A percentile compares a stretch with the other conserved stretches of the same genome.
Conservation (phyloP, 176 grass and related monocot genomes). For the Triticum turgidum region DNA sequence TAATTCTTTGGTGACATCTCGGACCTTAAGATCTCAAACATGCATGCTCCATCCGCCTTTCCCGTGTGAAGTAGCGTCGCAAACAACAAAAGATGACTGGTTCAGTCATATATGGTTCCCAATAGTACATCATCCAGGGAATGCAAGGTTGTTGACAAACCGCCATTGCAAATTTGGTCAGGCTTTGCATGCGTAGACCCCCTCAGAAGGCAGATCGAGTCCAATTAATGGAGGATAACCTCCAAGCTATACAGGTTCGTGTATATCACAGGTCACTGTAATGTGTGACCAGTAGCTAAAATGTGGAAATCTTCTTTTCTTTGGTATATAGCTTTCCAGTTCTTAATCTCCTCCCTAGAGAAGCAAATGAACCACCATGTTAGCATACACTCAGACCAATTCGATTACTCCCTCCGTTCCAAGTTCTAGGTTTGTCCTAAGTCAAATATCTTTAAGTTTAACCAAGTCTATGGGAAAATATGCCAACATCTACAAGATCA, state of each 20-base stretch:
- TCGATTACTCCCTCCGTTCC: neutral
- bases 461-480: too few species aligned
- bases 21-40: neutral
- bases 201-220: neutral
- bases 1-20: too few species aligned
- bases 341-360: conserved; percentile 75
- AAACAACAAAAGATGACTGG: neutral
- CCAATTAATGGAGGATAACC: neutral
- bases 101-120: neutral
- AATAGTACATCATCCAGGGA: conserved; percentile 1
- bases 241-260: neutral
- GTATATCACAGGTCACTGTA: conserved; percentile 21
- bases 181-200: neutral
- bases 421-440: too few species aligned
- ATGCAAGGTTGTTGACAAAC: conserved; percentile 2
- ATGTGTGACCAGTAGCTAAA: conserved; percentile 43
- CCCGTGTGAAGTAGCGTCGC: neutral
- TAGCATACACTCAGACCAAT: conserved; percentile 6
- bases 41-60: neutral
- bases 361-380: conserved; percentile 20
- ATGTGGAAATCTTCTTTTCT: conserved; percentile 51
- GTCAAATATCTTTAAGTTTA: too few species aligned
- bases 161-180: neutral
- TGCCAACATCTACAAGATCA: too few species aligned
- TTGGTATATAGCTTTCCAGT: conserved; percentile 71